These are phyloP conservation scores for Aaosphaeria pasadenensis DNA, from an alignment of 2,329 filamentous ascomycete species.

Conservation along the genomic window DNA sequence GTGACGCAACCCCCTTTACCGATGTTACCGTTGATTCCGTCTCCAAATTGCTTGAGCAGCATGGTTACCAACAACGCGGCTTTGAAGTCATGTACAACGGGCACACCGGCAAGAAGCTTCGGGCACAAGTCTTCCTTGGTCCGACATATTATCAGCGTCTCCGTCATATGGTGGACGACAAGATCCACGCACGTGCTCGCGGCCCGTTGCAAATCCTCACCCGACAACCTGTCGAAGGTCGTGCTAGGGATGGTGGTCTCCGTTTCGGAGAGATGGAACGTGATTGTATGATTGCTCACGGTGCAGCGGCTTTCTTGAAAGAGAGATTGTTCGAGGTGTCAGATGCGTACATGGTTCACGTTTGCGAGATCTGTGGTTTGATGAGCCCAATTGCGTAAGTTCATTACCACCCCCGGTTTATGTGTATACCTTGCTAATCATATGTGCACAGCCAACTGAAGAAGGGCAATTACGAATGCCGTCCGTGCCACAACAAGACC, in stretches of 20 bases:
- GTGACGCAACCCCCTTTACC: conserved; percentile 96
- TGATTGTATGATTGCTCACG: conserved; percentile 99
- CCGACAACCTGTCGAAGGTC: conserved; percentile 94
- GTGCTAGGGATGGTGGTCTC: conserved; percentile 93
- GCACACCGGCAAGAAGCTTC: conserved; percentile 90
- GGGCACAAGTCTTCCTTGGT: conserved; percentile 92
- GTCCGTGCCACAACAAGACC: conserved; percentile 98
- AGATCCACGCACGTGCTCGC: conserved; percentile 97
- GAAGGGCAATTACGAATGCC: conserved; percentile 93
- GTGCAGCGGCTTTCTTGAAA: conserved; percentile 93
- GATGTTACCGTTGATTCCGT: conserved; percentile 95
- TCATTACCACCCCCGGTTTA: not conserved
- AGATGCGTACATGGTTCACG: conserved; percentile 95
- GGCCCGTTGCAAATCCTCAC: conserved; percentile 97
- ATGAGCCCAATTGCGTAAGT: conserved; percentile 99
- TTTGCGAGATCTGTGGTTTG: conserved; percentile 96
- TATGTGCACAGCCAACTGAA: conserved; percentile 69
- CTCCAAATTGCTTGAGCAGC: conserved; percentile 77
- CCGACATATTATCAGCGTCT: conserved; percentile 99
- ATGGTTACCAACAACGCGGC: conserved; percentile 94
- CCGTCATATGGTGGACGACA: conserved; percentile 99
- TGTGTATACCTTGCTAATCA: not conserved
- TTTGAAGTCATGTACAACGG: conserved; percentile 99
- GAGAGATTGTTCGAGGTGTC: conserved; percentile 96
- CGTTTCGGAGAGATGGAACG: conserved; percentile 99